Evolutionary conservation across 768 basidiomycete species (phyloP), one percentile per base, ranked within the genome.

Genomic region (Leccinum subtestaceum): DNA sequence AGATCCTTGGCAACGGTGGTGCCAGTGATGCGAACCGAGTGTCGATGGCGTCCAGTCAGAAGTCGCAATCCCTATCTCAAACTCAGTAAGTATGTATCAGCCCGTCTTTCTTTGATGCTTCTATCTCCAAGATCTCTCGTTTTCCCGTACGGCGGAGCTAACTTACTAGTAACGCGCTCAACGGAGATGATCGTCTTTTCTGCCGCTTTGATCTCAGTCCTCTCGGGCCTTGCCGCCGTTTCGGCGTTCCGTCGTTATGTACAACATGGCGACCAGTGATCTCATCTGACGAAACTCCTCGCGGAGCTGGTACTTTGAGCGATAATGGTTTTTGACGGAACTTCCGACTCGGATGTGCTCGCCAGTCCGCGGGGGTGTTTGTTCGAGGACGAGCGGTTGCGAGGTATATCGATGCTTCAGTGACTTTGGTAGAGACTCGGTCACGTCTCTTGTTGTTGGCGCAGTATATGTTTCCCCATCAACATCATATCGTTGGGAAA

Each of bases 291-390:
- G n/a, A 19, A 45, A 45, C 43, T 19, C 43, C 43, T 45, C 10
- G 4, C 11, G 34, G 10, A 19, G 10, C 34, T 25, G 17, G 27
- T 25, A 48, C 45, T 36, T 58, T 58, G 55, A 32, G 52, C 46
- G 56, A 59, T 59, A 53, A 27, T 13, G 52, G 21, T 31, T 23
- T 34, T 21, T 46, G 51, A 60, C 31, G 32, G 32, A 34, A 58
- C 56, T 21, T 59, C 51, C 57, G 59, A 60, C 27, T 29, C 27
- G 27, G 27, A 29, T 43, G 47, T 17, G 6, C 45, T 59, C 57
- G 57, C 47, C 52, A 3, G 48, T 53, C 60, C 57, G 60, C 60
- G 43, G 43, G 43, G 57, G 60, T 7, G 23, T 59, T 53, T 45
- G 19, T 40, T 21, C 59, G 31, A 52, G 50, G 12, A 31, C 15